A percentile compares a stretch with the other conserved stretches of the same genome.
These are phyloP conservation scores for Mentha longifolia DNA, from an alignment of 257 asterid genomes.

Conservation along the genomic window DNA sequence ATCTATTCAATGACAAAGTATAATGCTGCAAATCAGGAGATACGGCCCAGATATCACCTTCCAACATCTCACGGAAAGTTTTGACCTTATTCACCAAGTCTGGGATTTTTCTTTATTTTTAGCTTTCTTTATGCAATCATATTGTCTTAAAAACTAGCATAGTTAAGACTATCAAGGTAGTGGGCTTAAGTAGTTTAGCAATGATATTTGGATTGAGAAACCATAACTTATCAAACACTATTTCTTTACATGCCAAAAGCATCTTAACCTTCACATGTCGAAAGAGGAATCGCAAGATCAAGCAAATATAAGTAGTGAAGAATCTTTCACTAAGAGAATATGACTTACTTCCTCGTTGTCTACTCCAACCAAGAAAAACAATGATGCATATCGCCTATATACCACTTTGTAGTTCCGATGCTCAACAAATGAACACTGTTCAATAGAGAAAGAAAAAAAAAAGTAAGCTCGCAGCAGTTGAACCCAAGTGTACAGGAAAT, in stretches of 20 bases:
- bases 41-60: neutral
- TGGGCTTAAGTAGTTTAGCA: neutral
- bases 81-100: conserved; percentile 13
- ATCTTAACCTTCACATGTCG: conserved; percentile 4
- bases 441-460: conserved; percentile 25
- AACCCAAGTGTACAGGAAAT: neutral
- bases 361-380: conserved; percentile 96
- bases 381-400: conserved; percentile 88
- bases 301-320: conserved; percentile 6
- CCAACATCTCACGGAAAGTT: neutral
- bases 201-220: neutral
- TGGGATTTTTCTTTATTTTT: neutral
- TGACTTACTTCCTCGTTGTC: conserved; percentile 93
- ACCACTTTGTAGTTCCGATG: conserved; percentile 95
- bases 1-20: neutral
- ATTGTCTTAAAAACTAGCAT: neutral
- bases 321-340: conserved; percentile 17
- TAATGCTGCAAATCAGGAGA: neutral
- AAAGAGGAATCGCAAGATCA: conserved; percentile 11
- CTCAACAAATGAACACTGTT: conserved; percentile 96
- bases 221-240: neutral
- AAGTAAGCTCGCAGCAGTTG: conserved; percentile 7
- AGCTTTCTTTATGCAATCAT: conserved; percentile 2
- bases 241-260: neutral
- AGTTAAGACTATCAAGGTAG: neutral